These are phyloP conservation scores for Erysimum pusillum DNA, from an alignment of 441 rosid genomes.

Conservation along the genomic window DNA sequence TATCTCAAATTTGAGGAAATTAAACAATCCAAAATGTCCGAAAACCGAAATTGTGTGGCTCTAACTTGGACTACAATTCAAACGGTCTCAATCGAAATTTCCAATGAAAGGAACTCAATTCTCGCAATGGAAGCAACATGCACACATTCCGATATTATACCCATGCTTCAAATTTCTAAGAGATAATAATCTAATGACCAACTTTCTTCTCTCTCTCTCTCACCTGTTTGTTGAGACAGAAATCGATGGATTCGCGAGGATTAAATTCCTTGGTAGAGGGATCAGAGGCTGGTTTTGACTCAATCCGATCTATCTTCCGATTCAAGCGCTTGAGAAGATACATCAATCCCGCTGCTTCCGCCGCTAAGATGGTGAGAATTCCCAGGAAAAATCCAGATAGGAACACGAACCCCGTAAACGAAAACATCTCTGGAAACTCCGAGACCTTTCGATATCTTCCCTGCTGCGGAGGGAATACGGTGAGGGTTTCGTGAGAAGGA, in stretches of 20 bases:
- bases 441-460: no score
- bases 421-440: no score
- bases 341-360: conserved; percentile 25
- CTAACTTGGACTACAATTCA: conserved; percentile 3
- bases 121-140: conserved; percentile 11
- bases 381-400: no score
- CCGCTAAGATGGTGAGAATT: no score
- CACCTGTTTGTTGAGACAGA: conserved; percentile 68
- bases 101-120: conserved; percentile 10
- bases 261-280: conserved; percentile 46
- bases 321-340: conserved; percentile 57
- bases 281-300: conserved; percentile 31
- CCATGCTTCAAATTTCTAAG: not conserved
- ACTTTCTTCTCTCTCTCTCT: not conserved
- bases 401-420: no score
- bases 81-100: not conserved
- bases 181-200: not conserved
- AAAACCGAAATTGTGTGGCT: not conserved
- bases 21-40: not conserved
- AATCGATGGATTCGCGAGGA: conserved; percentile 59
- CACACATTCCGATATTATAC: conserved; percentile 28
- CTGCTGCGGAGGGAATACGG: no score
- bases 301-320: conserved; percentile 48
- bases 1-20: not conserved
- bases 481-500: no score